A percentile compares a stretch with the other conserved stretches of the same genome.
Evolutionary conservation across 2,329 filamentous ascomycete genomes (phyloP).

Genomic region (Cordyceps fumosorosea): DNA sequence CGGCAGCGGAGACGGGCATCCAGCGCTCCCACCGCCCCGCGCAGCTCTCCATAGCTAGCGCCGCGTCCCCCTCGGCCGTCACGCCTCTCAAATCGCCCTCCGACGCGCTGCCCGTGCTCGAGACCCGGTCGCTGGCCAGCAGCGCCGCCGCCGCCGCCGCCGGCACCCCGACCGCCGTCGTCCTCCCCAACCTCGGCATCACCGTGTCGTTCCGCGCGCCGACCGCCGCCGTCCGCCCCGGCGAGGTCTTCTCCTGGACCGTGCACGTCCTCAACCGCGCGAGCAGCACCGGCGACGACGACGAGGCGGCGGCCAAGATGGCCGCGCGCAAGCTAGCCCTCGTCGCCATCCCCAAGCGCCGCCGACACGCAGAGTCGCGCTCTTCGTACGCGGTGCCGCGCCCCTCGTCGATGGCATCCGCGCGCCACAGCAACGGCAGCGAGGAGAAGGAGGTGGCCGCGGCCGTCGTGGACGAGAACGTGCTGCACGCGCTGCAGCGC

Average conservation of each 20-base stretch:
- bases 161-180: constrained; percentile 33
- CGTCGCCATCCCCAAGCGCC: constrained; percentile 58
- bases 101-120: constrained; percentile 49
- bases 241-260: constrained; percentile 64
- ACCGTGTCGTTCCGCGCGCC: constrained; percentile 69
- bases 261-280: constrained; percentile 72
- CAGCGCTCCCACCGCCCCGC: constrained; percentile 56
- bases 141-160: constrained; percentile 21
- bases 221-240: constrained; percentile 46
- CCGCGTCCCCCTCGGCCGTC: constrained; percentile 39
- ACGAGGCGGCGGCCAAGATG: constrained; percentile 22
- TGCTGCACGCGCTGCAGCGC: constrained; percentile 65
- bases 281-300: constrained; percentile 33
- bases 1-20: constrained; percentile 44
- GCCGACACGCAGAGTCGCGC: constrained; percentile 44
- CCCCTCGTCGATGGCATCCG: constrained; percentile 43
- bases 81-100: constrained; percentile 53
- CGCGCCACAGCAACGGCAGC: constrained; percentile 21
- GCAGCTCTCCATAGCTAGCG: constrained; percentile 53
- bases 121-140: constrained; percentile 33
- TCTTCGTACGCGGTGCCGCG: constrained; percentile 29
- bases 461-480: constrained; percentile 64
- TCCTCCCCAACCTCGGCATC: constrained; percentile 58
- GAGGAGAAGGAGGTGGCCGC: constrained; percentile 45
- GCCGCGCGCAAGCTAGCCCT: constrained; percentile 62